A percentile compares a stretch with the other conserved stretches of the same genome.
These are phyloP conservation scores for Isabelozyma heimii DNA, from an alignment of 805 yeast genomes.

Conservation along the genomic window DNA sequence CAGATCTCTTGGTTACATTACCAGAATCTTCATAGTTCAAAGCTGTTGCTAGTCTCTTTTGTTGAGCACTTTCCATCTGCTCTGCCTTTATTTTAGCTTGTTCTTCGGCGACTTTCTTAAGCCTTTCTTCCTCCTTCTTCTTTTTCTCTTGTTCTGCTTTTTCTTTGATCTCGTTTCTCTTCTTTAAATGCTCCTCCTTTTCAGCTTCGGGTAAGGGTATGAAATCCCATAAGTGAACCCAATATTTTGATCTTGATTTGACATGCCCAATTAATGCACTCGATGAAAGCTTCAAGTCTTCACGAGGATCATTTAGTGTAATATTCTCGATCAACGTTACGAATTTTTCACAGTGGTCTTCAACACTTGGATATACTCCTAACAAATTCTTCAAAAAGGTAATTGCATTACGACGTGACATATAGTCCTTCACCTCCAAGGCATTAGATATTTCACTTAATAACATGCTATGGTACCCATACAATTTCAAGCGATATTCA, in stretches of 20 bases:
- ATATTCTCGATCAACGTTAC: slow-evolving; percentile 47
- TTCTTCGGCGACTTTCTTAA: slow-evolving; percentile 7
- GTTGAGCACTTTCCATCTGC: neutral
- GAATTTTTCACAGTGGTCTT: slow-evolving; percentile 60
- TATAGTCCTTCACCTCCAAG: slow-evolving; percentile 56
- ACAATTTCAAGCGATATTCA: slow-evolving; percentile 40
- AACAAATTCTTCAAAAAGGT: slow-evolving; percentile 68
- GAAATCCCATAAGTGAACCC: slow-evolving; percentile 58
- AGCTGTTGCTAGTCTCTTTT: slow-evolving; percentile 7
- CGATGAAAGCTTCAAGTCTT: slow-evolving; percentile 77
- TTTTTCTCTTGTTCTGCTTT: slow-evolving; percentile 9
- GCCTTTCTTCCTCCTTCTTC: slow-evolving; percentile 11
- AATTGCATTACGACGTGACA: slow-evolving; percentile 77
- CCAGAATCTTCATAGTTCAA: slow-evolving; percentile 18
- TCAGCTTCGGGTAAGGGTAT: slow-evolving; percentile 47
- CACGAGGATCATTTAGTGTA: slow-evolving; percentile 57
- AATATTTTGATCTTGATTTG: slow-evolving; percentile 48
- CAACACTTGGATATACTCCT: slow-evolving; percentile 63
- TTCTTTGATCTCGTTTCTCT: slow-evolving; percentile 19
- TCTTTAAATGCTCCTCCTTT: slow-evolving; percentile 22
- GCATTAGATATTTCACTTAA: slow-evolving; percentile 42
- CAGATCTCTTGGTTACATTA: slow-evolving; percentile 7
- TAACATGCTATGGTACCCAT: slow-evolving; percentile 54
- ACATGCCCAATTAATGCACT: slow-evolving; percentile 68
- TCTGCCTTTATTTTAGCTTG: slow-evolving; percentile 7